These are phyloP conservation scores for Saitozyma podzolica DNA, from an alignment of 768 basidiomycete species.

Conservation along the genomic window DNA sequence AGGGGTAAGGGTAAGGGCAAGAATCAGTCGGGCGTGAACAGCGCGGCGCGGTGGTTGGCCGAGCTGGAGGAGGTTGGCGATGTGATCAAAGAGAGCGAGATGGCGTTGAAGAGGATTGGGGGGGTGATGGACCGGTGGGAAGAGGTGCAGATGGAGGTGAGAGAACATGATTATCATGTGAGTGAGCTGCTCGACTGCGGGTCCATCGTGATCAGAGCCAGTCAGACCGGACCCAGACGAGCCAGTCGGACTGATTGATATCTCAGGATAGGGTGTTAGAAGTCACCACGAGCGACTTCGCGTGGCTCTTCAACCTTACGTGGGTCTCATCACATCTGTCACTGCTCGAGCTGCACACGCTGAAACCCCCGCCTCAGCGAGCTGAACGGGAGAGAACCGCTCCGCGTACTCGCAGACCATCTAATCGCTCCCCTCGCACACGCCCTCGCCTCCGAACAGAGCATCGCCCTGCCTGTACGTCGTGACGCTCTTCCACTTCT, in stretches of 20 bases:
- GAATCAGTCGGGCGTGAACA: neutral
- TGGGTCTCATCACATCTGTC: slow-evolving; percentile 7
- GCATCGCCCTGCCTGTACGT: too few species aligned
- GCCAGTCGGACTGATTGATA: neutral
- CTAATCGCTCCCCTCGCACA: slow-evolving; percentile 14
- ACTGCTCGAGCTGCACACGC: slow-evolving; percentile 2
- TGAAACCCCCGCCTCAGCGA: slow-evolving; percentile 10
- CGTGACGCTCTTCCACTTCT: too few species aligned
- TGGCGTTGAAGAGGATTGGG: slow-evolving; percentile 15
- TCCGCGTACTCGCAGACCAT: slow-evolving; percentile 12
- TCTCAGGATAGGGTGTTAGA: slow-evolving; percentile 21
- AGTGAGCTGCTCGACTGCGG: slow-evolving; percentile 2
- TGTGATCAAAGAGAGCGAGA: slow-evolving; percentile 15
- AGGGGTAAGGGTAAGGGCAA: neutral
- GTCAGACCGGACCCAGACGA: neutral
- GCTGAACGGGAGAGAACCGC: slow-evolving; percentile 19
- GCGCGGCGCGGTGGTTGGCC: too few species aligned
- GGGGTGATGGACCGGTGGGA: slow-evolving; percentile 23
- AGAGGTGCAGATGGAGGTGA: slow-evolving; percentile 22
- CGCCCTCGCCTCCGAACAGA: neutral
- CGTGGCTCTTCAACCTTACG: slow-evolving; percentile 34
- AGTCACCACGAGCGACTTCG: slow-evolving; percentile 17
- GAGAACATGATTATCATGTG: slow-evolving; percentile 30
- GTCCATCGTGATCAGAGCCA: too few species aligned
- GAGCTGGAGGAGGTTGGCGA: slow-evolving; percentile 18